Evolutionary conservation across 2,329 filamentous ascomycete genomes (phyloP).

Genomic region (Microdochium paspali): DNA sequence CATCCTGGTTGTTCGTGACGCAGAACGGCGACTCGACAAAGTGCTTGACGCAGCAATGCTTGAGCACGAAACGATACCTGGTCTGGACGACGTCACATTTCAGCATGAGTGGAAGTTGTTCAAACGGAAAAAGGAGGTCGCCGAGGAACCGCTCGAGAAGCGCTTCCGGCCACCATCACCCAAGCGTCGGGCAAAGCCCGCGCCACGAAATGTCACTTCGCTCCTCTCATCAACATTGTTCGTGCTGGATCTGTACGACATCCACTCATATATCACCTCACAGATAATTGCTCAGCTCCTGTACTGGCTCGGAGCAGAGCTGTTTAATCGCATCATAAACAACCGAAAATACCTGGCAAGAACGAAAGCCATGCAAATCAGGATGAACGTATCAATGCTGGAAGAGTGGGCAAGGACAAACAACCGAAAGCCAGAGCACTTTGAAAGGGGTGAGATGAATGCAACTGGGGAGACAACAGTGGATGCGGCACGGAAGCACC

Average conservation of each 20-base stretch:
- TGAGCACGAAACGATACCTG: conserved; percentile 95
- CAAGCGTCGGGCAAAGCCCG: conserved; percentile 82
- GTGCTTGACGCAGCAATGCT: conserved; percentile 89
- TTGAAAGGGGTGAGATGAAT: conserved; percentile 81
- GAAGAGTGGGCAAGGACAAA: conserved; percentile 95
- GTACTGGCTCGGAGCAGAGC: conserved; percentile 92
- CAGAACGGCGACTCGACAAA: conserved; percentile 92
- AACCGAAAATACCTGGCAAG: conserved; percentile 89
- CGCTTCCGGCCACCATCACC: conserved; percentile 87
- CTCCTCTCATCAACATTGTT: conserved; percentile 92
- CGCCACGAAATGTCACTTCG: conserved; percentile 91
- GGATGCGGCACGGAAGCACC: conserved; percentile 73
- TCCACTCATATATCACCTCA: conserved; percentile 90
- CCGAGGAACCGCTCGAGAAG: conserved; percentile 84
- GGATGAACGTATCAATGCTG: conserved; percentile 92
- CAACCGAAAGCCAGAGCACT: conserved; percentile 91
- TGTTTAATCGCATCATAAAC: conserved; percentile 97
- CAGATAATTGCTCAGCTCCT: conserved; percentile 88
- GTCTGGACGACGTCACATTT: conserved; percentile 92
- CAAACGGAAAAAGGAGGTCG: conserved; percentile 80
- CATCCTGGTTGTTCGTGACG: conserved; percentile 92
- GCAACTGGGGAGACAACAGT: conserved; percentile 80
- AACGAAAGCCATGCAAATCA: conserved; percentile 98
- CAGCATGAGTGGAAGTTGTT: conserved; percentile 99
- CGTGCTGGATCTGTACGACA: conserved; percentile 95